Evolutionary conservation across 768 basidiomycete species (phyloP), one percentile per base, ranked within the genome.

Genomic region (Leccinum fibrillosum): DNA sequence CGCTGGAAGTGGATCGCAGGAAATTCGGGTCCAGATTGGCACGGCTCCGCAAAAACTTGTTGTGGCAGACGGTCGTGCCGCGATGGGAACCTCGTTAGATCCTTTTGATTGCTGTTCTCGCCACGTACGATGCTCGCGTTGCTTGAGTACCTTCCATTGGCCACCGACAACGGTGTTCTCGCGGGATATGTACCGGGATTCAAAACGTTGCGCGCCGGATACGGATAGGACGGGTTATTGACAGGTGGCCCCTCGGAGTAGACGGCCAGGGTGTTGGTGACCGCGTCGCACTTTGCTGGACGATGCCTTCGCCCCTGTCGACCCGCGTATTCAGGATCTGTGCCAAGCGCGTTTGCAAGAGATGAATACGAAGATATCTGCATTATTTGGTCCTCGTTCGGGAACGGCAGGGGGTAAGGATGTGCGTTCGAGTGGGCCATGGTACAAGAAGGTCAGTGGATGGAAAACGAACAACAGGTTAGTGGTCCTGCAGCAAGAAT

Each of bases 1-100:
- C 62, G 62, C 53, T 55, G 25, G 62, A 80, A 79, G 1, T 57
- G 57, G 54, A 80, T 74, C 5, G 65, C 55, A 10, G 67, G 42
- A 56, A 69, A 63, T 23, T 69, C 64, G 3, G 48, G 62, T 15
- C 60, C 55, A 19, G 54, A 59, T 55, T 66, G 66, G 26, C 55
- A 47, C 25, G 68, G 60, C 35, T 66, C 64, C 54, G 63, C 30
- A 34, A 52, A 39, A 34, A 50, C 5, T 17, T 56, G 66, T 19
- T 68, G 62, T 60, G 71, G 70, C 62, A 74, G 21, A 47, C 51
- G 50, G 7, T 56, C 57, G 32, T 68, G 63, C 19, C 35, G 19
- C 15, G 49, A 55, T 23, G 49, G 45, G 17, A 58, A 44, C 44
- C 35, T 34, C 13, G 15, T 35, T 12, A 21, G 37, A 56, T 45